These are phyloP conservation scores for Stagonosporopsis vannaccii DNA, from an alignment of 2,329 filamentous ascomycete species.

Conservation along the genomic window DNA sequence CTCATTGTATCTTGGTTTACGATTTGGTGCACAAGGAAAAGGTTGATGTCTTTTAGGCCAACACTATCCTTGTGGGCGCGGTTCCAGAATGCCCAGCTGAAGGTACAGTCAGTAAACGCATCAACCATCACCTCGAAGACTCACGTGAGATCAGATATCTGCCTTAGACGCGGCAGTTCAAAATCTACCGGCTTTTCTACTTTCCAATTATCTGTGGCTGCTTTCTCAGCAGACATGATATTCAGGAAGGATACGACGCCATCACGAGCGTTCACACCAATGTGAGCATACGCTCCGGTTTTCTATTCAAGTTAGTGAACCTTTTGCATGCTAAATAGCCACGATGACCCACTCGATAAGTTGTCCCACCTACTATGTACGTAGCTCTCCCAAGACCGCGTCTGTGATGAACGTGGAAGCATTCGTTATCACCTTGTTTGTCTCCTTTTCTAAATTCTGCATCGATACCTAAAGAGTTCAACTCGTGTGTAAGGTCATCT, in stretches of 20 bases:
- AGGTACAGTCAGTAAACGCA: neutral
- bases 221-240: neutral
- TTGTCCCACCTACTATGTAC: neutral
- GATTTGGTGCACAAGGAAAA: conserved; percentile 3
- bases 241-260: conserved; percentile 9
- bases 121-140: neutral
- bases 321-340: no score
- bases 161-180: conserved; percentile 5
- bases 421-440: conserved; percentile 4
- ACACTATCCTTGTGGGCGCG: neutral
- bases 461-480: conserved; percentile 2
- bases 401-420: neutral
- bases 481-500: neutral
- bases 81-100: conserved; percentile 13
- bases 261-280: conserved; percentile 11
- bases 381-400: neutral
- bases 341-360: neutral
- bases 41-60: conserved; percentile 4
- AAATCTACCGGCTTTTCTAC: neutral
- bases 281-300: conserved; percentile 1
- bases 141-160: conserved; percentile 11
- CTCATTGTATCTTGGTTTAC: conserved; percentile 1
- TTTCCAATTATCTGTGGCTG: neutral
- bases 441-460: neutral
- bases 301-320: neutral